phyloP scores from a whole-genome alignment of 768 basidiomycete species.

The Termitomyces eurrhizus region DNA sequence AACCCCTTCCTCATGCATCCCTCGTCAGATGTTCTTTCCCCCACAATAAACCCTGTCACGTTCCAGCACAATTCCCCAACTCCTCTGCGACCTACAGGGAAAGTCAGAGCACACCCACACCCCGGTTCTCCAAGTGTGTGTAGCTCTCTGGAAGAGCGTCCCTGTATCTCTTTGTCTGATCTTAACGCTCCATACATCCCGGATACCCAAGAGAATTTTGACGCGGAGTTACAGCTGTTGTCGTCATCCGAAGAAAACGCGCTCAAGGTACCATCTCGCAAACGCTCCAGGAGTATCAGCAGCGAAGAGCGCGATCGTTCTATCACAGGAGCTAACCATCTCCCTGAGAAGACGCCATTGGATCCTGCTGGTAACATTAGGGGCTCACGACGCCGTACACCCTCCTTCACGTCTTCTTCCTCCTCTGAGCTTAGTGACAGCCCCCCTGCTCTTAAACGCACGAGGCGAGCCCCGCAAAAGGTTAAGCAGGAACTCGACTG shows the following conservation, averaged over 20 bases:
- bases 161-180: constrained; percentile 16
- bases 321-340: background rate
- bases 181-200: constrained; percentile 17
- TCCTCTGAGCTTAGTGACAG: constrained; percentile 7
- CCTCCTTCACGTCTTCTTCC: constrained; percentile 15
- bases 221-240: background rate
- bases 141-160: constrained; percentile 5
- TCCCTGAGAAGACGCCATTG: background rate
- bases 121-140: constrained; percentile 4
- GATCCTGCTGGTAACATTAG: background rate
- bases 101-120: constrained; percentile 4
- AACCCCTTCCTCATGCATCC: constrained; percentile 5
- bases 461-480: constrained; percentile 4
- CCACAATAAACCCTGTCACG: constrained; percentile 8
- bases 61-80: constrained; percentile 7
- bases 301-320: background rate
- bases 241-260: constrained; percentile 3
- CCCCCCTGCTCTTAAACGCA: constrained; percentile 8
- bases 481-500: background rate
- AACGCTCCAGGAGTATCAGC: constrained; percentile 7
- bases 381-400: constrained; percentile 8
- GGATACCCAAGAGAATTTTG: background rate
- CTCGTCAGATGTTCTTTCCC: constrained; percentile 2
- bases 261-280: background rate
- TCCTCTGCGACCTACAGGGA: background rate